Conservation (phyloP, 2,329 filamentous ascomycete species). For the Arthrocladium fulminans region DNA sequence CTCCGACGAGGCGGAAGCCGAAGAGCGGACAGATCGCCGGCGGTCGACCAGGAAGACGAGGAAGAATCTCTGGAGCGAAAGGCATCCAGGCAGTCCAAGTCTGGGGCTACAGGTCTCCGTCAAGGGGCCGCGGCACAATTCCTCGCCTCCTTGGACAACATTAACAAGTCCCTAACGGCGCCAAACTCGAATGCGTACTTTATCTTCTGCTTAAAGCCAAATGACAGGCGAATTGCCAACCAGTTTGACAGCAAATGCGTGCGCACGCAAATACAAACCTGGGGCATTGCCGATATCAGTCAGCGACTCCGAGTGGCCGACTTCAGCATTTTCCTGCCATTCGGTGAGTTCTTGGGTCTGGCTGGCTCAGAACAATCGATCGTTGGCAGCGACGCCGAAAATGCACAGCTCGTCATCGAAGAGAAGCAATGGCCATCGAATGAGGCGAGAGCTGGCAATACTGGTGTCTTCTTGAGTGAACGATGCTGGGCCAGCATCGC, state of each 20-base stretch:
- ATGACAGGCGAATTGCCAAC: constrained; percentile 92
- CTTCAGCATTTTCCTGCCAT: constrained; percentile 91
- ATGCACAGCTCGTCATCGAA: constrained; percentile 82
- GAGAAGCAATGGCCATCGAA: constrained; percentile 88
- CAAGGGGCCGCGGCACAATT: constrained; percentile 92
- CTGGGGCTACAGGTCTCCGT: constrained; percentile 38
- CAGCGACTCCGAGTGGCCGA: constrained; percentile 86
- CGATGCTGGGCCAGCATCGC: constrained; percentile 89
- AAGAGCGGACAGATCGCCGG: constrained; percentile 25
- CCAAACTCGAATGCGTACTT: constrained; percentile 89
- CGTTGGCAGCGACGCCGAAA: constrained; percentile 86
- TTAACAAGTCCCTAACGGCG: constrained; percentile 75
- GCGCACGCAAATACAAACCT: constrained; percentile 83
- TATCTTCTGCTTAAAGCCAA: constrained; percentile 93
- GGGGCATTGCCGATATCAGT: constrained; percentile 94
- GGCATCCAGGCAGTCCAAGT: constrained; percentile 29
- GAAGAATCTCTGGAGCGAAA: constrained; percentile 17
- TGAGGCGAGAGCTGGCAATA: constrained; percentile 81
- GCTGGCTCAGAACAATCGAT: constrained; percentile 75
- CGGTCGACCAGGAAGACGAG: constrained; percentile 29
- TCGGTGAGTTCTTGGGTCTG: constrained; percentile 86
- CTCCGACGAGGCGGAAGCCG: constrained; percentile 38
- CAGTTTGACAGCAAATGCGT: constrained; percentile 99
- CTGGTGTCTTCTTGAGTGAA: constrained; percentile 91
- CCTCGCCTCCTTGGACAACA: constrained; percentile 76